phyloP scores from a whole-genome alignment of 2,329 filamentous ascomycete genomes.

The Chaetothyriales sp. region DNA sequence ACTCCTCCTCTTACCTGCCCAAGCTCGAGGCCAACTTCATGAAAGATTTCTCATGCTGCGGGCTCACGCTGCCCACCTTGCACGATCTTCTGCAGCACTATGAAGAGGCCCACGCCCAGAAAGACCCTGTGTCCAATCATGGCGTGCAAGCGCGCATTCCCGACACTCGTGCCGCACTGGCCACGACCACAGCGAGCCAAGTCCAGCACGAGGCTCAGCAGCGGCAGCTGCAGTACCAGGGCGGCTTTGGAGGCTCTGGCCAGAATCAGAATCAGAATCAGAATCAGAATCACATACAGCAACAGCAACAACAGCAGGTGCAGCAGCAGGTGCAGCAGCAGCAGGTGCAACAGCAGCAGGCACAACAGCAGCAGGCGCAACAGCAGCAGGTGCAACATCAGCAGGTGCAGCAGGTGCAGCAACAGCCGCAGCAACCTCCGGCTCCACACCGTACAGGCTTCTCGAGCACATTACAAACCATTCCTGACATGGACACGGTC shows the following conservation, averaged over 20 bases:
- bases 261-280: constrained; percentile 39
- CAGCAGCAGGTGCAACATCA: constrained; percentile 14
- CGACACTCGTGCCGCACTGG: constrained; percentile 39
- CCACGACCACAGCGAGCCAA: constrained; percentile 29
- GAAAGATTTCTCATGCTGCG: constrained; percentile 93
- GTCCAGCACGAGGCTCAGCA: constrained; percentile 39
- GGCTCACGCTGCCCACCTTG: constrained; percentile 72
- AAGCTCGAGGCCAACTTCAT: constrained; percentile 97
- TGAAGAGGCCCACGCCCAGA: constrained; percentile 79
- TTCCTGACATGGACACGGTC: constrained; percentile 27
- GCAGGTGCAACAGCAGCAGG: constrained; percentile 30
- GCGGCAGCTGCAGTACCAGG: constrained; percentile 21
- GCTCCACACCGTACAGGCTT: constrained; percentile 7
- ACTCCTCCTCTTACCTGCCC: constrained; percentile 90
- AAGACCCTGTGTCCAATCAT: constrained; percentile 39
- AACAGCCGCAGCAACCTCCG: constrained; percentile 13
- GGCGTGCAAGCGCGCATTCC: constrained; percentile 32
- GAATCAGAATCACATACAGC: constrained; percentile 26
- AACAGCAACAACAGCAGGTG: constrained; percentile 23
- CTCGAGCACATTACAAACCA: constrained; percentile 20
- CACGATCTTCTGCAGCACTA: constrained; percentile 95
- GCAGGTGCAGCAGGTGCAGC: constrained; percentile 12
- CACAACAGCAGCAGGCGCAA: constrained; percentile 25
- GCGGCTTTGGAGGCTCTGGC: constrained; percentile 15
- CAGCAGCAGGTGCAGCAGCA: constrained; percentile 27